Evolutionary conservation across 495 filamentous ascomycete species (phyloP).

Genomic region (Mycothermus thermophilus): DNA sequence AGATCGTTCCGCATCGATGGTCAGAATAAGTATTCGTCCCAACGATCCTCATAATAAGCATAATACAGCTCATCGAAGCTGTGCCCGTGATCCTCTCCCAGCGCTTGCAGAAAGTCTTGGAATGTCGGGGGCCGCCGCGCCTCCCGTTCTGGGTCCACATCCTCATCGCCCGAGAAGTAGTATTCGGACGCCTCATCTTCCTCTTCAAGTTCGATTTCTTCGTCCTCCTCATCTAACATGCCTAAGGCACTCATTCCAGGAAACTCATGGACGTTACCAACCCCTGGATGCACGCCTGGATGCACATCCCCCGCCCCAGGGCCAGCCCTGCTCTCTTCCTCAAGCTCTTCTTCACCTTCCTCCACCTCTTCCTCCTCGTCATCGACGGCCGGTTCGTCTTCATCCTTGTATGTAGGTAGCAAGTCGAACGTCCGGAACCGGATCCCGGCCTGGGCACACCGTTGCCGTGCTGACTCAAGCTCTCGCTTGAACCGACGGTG

Average conservation of each 20-base stretch:
- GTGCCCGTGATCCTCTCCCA: slow-evolving; percentile 22
- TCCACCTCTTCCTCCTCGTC: slow-evolving; percentile 11
- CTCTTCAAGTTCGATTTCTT: slow-evolving; percentile 19
- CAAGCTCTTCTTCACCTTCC: slow-evolving; percentile 6
- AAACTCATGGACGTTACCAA: too few species aligned
- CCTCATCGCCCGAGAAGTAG: slow-evolving; percentile 22
- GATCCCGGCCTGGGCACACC: slow-evolving; percentile 16
- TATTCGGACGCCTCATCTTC: slow-evolving; percentile 26
- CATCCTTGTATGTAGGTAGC: slow-evolving; percentile 19
- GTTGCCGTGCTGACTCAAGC: slow-evolving; percentile 12
- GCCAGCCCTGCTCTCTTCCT: slow-evolving; percentile 1
- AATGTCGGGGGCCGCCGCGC: slow-evolving; percentile 19
- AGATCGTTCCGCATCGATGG: too few species aligned
- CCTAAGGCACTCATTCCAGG: not conserved
- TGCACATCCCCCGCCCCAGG: slow-evolving; percentile 3
- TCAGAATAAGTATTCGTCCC: slow-evolving; percentile 26
- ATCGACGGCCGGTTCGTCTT: slow-evolving; percentile 13
- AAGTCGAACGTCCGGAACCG: slow-evolving; percentile 20
- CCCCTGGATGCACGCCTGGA: too few species aligned
- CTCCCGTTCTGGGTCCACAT: slow-evolving; percentile 19
- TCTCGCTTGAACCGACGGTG: slow-evolving; percentile 19
- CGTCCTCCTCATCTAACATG: slow-evolving; percentile 1
- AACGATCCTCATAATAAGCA: slow-evolving; percentile 23
- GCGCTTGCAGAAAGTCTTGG: slow-evolving; percentile 15
- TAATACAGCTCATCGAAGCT: slow-evolving; percentile 21